phyloP scores from a whole-genome alignment of 1,284 basidiomycete species.

The Bondarzewia mesenterica region DNA sequence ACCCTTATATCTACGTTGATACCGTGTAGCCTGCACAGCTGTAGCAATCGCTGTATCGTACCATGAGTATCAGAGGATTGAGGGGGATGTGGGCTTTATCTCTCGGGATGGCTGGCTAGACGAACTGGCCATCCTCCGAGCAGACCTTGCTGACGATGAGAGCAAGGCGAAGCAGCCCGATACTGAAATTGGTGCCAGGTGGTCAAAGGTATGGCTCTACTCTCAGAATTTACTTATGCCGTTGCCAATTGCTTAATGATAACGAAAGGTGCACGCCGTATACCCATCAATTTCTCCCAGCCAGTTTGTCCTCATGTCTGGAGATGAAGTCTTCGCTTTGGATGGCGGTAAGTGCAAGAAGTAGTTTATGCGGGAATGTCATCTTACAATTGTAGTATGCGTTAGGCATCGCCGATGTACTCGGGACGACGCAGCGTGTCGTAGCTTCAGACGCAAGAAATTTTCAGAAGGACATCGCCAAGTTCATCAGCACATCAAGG shows the following conservation, averaged over 20 bases:
- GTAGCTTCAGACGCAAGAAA: conserved; percentile 38
- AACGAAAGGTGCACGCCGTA: conserved; percentile 46
- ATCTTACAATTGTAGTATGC: background rate
- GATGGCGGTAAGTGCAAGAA: conserved; percentile 36
- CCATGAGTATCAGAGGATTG: conserved; percentile 44
- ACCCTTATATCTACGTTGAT: conserved; percentile 7
- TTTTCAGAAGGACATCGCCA: conserved; percentile 48
- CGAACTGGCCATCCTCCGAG: conserved; percentile 44
- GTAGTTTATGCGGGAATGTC: background rate
- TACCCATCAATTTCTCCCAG: conserved; percentile 45
- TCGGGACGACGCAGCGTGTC: conserved; percentile 48
- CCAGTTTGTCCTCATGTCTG: conserved; percentile 36
- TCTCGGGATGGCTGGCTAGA: conserved; percentile 46
- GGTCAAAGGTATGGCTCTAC: conserved; percentile 51
- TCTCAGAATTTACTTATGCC: background rate
- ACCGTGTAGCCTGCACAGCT: conserved; percentile 64
- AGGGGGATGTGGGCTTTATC: conserved; percentile 52
- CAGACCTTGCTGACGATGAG: conserved; percentile 51
- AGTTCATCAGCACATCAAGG: conserved; percentile 60
- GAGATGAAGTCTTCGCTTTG: conserved; percentile 39
- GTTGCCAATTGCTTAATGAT: background rate
- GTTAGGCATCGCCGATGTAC: conserved; percentile 32
- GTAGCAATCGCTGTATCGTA: conserved; percentile 57
- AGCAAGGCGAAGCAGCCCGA: conserved; percentile 45
- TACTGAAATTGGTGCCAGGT: conserved; percentile 52